phyloP scores from a whole-genome alignment of 176 grass and related monocot genomes.

The Tillandsia fasciculata region DNA sequence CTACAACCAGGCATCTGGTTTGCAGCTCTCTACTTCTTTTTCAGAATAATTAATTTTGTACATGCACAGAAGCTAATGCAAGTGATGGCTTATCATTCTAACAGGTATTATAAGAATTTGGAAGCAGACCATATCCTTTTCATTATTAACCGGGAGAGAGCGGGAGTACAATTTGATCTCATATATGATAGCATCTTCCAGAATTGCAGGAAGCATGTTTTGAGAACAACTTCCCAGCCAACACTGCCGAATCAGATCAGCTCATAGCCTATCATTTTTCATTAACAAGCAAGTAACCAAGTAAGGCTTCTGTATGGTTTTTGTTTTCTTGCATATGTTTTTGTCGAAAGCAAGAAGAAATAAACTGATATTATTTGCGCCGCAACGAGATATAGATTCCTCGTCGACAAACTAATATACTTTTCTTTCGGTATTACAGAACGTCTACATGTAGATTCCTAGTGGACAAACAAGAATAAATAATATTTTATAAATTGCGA shows the following conservation, averaged over 20 bases:
- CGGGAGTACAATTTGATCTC: slow-evolving; percentile 61
- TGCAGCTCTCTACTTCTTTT: not conserved
- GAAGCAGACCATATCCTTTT: slow-evolving; percentile 80
- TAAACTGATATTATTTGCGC: too few species aligned
- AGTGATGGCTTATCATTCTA: slow-evolving; percentile 3
- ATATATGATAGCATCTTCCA: slow-evolving; percentile 72
- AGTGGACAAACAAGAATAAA: too few species aligned
- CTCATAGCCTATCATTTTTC: not conserved
- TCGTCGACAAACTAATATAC: too few species aligned
- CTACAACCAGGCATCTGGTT: slow-evolving; percentile 60
- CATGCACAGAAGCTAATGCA: not conserved
- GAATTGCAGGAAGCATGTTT: slow-evolving; percentile 45
- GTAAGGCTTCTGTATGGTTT: too few species aligned
- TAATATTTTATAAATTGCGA: too few species aligned
- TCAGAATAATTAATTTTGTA: not conserved
- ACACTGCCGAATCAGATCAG: slow-evolving; percentile 31
- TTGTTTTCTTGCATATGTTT: too few species aligned
- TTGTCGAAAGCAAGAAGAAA: too few species aligned
- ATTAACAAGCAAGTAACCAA: not conserved
- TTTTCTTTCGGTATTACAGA: too few species aligned
- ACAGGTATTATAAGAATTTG: slow-evolving; percentile 59
- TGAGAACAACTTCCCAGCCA: slow-evolving; percentile 21
- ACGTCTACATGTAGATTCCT: too few species aligned
- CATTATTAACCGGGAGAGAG: slow-evolving; percentile 54
- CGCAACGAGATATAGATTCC: too few species aligned